Evolutionary conservation across 2,329 filamentous ascomycete genomes (phyloP).

Genomic region (Fusarium redolens): DNA sequence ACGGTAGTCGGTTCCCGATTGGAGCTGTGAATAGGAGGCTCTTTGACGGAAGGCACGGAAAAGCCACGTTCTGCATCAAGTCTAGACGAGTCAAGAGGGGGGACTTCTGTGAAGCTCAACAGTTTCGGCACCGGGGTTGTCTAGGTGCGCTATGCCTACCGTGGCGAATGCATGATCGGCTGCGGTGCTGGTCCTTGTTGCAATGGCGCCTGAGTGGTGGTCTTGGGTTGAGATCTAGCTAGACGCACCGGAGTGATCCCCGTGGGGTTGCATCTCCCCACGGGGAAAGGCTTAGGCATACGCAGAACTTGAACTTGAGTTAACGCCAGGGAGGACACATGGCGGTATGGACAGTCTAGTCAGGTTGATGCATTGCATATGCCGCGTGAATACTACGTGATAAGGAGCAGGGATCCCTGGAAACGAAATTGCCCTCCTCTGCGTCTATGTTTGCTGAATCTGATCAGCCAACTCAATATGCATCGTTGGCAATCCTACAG

Average conservation of each 20-base stretch:
- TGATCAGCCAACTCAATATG: too few relatives aligned
- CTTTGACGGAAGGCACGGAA: neutral
- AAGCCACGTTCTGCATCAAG: neutral
- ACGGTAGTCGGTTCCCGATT: neutral
- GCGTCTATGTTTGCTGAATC: too few relatives aligned
- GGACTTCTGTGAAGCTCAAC: neutral
- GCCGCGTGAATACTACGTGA: neutral
- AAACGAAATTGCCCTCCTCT: neutral
- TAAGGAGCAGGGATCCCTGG: neutral
- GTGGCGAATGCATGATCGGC: neutral
- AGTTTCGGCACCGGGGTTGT: neutral
- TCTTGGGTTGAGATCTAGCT: neutral
- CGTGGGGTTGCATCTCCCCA: neutral
- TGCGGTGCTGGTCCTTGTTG: neutral
- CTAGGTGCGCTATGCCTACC: neutral
- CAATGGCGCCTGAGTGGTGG: neutral
- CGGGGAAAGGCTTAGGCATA: neutral
- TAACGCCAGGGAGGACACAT: neutral
- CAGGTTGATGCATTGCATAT: neutral
- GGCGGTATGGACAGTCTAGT: neutral
- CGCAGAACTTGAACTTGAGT: neutral
- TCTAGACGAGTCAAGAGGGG: neutral
- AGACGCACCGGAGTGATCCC: neutral
- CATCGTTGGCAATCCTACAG: fast-evolving
- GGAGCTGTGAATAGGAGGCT: neutral